phyloP scores from a whole-genome alignment of 2,329 filamentous ascomycete genomes.

The Calonectria hongkongensis region DNA sequence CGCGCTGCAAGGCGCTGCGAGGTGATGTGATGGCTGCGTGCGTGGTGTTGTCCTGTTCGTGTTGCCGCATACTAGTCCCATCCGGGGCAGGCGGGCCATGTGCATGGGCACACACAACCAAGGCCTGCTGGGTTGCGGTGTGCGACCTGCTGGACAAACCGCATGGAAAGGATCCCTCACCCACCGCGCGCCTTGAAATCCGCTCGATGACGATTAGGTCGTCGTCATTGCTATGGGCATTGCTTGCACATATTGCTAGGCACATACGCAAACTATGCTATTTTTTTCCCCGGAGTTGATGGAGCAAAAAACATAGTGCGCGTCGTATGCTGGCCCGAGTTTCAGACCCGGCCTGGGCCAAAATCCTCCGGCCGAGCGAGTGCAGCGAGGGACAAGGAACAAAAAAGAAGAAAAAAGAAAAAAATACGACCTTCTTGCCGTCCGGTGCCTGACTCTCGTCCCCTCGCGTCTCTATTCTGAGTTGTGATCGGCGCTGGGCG shows the following conservation, averaged over 20 bases:
- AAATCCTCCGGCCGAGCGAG: conserved; percentile 13
- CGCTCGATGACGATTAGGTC: conserved; percentile 27
- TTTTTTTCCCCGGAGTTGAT: not conserved
- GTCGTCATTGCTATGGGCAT: conserved; percentile 2
- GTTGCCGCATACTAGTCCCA: conserved; percentile 44
- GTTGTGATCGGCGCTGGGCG: conserved; percentile 15
- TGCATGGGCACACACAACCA: conserved; percentile 19
- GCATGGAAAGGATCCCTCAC: conserved; percentile 14
- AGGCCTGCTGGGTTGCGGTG: conserved; percentile 31
- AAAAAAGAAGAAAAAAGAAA: not conserved
- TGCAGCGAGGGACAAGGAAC: not conserved
- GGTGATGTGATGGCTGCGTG: conserved; percentile 51
- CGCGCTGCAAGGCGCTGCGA: conserved; percentile 43
- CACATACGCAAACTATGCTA: conserved; percentile 9
- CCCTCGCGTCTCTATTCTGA: conserved; percentile 7
- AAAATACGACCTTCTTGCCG: conserved; percentile 24
- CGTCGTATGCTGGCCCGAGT: not conserved
- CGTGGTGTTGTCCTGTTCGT: conserved; percentile 48
- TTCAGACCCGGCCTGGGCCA: conserved; percentile 8
- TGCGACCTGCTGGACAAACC: not conserved
- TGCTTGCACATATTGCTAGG: not conserved
- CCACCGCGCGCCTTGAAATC: conserved; percentile 18
- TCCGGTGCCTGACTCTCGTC: conserved; percentile 13
- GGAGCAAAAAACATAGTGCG: not conserved
- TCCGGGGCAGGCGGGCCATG: conserved; percentile 22